Evolutionary conservation across 768 basidiomycete species (phyloP).

Genomic region (Xerocomus brunneocitrinus): DNA sequence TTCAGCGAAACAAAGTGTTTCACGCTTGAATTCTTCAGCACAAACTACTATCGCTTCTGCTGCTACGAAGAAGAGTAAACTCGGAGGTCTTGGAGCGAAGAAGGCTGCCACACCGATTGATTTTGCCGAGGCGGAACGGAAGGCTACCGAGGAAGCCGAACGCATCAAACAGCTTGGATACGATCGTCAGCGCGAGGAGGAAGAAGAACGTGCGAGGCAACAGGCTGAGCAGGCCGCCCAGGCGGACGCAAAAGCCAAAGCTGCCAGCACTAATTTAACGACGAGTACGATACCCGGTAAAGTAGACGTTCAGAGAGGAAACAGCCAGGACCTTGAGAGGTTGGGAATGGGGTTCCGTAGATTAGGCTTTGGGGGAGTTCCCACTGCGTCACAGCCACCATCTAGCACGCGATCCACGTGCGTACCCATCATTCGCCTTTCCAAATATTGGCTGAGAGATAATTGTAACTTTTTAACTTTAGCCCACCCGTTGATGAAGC

Average conservation of each 20-base stretch:
- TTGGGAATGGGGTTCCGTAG: constrained; percentile 70
- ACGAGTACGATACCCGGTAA: constrained; percentile 23
- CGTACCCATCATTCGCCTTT: background rate
- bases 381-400: constrained; percentile 52
- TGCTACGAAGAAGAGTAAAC: constrained; percentile 57
- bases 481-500: constrained; percentile 46
- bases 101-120: constrained; percentile 79
- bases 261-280: constrained; percentile 22
- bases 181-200: constrained; percentile 78
- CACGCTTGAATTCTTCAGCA: constrained; percentile 41
- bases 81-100: constrained; percentile 81
- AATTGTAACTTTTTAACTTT: background rate
- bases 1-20: constrained; percentile 37
- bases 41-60: constrained; percentile 30
- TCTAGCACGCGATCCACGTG: constrained; percentile 43
- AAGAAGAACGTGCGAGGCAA: constrained; percentile 68
- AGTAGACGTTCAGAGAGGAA: constrained; percentile 37
- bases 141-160: constrained; percentile 89
- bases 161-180: constrained; percentile 89
- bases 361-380: constrained; percentile 82
- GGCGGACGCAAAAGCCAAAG: constrained; percentile 27
- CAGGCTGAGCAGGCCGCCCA: constrained; percentile 48
- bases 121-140: constrained; percentile 91
- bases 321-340: constrained; percentile 48
- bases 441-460: background rate